Conservation (phyloP, 2,329 filamentous ascomycete species). For the Pezicula rhizophila region DNA sequence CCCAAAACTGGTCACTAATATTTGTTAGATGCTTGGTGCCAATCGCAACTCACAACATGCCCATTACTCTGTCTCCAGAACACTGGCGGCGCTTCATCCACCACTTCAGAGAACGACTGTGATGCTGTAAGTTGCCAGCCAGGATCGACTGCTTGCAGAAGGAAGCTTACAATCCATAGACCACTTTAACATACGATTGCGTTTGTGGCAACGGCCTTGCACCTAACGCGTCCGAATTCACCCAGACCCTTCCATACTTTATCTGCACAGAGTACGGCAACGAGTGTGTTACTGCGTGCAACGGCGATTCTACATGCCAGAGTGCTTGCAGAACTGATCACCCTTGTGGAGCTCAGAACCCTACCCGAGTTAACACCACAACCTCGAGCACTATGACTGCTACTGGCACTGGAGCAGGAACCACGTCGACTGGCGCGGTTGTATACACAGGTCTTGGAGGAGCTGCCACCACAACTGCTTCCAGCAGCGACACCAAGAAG, state of each 20-base stretch:
- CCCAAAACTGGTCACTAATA: slow-evolving; percentile 14
- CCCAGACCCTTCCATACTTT: slow-evolving; percentile 72
- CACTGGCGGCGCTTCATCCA: slow-evolving; percentile 17
- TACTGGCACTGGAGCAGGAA: slow-evolving; percentile 33
- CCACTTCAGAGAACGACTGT: slow-evolving; percentile 57
- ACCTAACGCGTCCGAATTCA: slow-evolving; percentile 73
- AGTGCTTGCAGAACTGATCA: slow-evolving; percentile 56
- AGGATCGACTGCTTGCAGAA: too few relatives aligned
- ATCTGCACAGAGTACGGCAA: slow-evolving; percentile 66
- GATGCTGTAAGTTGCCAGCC: slow-evolving; percentile 46
- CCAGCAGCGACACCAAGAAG: slow-evolving; percentile 18
- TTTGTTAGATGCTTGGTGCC: slow-evolving; percentile 56
- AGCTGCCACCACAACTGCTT: slow-evolving; percentile 24
- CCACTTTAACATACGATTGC: slow-evolving; percentile 62
- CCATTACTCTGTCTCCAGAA: slow-evolving; percentile 65
- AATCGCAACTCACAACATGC: slow-evolving; percentile 55
- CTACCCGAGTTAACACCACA: slow-evolving; percentile 51
- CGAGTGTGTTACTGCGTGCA: slow-evolving; percentile 59
- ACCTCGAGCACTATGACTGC: slow-evolving; percentile 34
- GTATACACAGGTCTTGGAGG: slow-evolving; percentile 39
- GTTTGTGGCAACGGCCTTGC: slow-evolving; percentile 60
- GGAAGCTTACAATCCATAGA: slow-evolving; percentile 28
- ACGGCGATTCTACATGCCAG: slow-evolving; percentile 51
- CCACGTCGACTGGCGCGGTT: slow-evolving; percentile 19
- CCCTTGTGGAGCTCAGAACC: slow-evolving; percentile 66